These are phyloP conservation scores for Aspergillus intermedius DNA, from an alignment of 2,329 filamentous ascomycete species.

Conservation along the genomic window DNA sequence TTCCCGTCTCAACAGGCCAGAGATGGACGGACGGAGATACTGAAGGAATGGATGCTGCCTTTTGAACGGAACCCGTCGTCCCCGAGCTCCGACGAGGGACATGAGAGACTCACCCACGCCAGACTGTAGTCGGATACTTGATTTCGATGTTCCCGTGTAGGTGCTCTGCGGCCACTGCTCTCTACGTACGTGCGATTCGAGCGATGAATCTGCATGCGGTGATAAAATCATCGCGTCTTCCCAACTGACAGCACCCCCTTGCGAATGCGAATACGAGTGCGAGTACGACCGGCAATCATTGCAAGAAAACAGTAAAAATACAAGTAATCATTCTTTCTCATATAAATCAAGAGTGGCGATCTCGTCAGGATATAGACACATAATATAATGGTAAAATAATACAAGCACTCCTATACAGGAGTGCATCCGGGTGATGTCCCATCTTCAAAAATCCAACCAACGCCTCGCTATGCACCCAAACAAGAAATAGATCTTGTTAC, in stretches of 20 bases:
- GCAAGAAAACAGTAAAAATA: not conserved
- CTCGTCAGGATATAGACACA: slow-evolving; percentile 35
- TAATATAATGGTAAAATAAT: slow-evolving; percentile 53
- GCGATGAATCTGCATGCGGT: not conserved
- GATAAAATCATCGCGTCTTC: not conserved
- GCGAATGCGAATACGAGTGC: not conserved
- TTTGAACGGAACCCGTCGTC: not conserved
- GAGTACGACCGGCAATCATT: not conserved
- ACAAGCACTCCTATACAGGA: slow-evolving; percentile 51
- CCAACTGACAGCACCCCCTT: not conserved
- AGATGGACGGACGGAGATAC: not conserved
- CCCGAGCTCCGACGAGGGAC: not conserved
- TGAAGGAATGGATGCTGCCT: not conserved
- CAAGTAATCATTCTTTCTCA: slow-evolving; percentile 1
- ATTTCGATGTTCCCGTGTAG: too few relatives aligned
- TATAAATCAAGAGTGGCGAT: slow-evolving; percentile 59
- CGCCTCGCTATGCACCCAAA: slow-evolving; percentile 38
- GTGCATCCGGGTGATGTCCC: slow-evolving; percentile 11
- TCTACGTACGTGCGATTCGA: too few relatives aligned
- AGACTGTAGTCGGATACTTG: too few relatives aligned
- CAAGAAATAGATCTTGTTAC: slow-evolving; percentile 21
- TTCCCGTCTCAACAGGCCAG: not conserved
- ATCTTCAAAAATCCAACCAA: slow-evolving; percentile 25
- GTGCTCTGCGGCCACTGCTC: too few relatives aligned
- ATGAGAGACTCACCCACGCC: too few relatives aligned